Percentiles rank a stretch among this genome's conserved stretches.
Evolutionary conservation across 257 asterid species (phyloP).

Genomic region (Misopates orontium): DNA sequence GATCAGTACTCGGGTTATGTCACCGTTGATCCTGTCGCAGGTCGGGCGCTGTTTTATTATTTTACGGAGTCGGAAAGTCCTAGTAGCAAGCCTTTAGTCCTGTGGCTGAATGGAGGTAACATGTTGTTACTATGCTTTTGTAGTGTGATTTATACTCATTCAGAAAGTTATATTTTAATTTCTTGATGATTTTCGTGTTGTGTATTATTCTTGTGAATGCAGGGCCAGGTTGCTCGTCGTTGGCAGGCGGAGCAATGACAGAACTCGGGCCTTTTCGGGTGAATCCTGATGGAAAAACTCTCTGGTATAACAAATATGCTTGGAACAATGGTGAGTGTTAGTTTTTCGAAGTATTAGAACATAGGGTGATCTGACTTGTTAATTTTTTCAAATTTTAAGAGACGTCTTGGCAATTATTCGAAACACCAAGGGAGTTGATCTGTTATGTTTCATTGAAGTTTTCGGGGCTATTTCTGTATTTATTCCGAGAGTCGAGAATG

Average conservation of each 20-base stretch:
- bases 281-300: conserved; percentile 17
- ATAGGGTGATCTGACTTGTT: too few relatives aligned
- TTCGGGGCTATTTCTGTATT: too few relatives aligned
- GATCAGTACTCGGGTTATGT: conserved; percentile 39
- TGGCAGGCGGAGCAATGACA: conserved; percentile 16
- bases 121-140: too few relatives aligned
- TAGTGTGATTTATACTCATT: too few relatives aligned
- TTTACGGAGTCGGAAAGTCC: conserved; percentile 24
- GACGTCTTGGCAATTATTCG: too few relatives aligned
- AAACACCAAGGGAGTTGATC: too few relatives aligned
- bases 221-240: conserved; percentile 16
- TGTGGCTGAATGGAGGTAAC: conserved; percentile 37
- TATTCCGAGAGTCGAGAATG: too few relatives aligned
- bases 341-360: too few relatives aligned
- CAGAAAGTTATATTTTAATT: too few relatives aligned
- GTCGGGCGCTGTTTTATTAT: conserved; percentile 31
- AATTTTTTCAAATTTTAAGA: too few relatives aligned
- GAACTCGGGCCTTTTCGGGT: conserved; percentile 19
- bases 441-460: too few relatives aligned
- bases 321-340: conserved; percentile 32
- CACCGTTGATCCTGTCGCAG: conserved; percentile 25
- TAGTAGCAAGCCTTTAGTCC: conserved; percentile 20
- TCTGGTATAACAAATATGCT: conserved; percentile 29
- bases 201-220: not conserved
- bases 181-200: not conserved